Evolutionary conservation across 2,329 filamentous ascomycete species (phyloP).

Genomic region (Xylariaceae sp.): DNA sequence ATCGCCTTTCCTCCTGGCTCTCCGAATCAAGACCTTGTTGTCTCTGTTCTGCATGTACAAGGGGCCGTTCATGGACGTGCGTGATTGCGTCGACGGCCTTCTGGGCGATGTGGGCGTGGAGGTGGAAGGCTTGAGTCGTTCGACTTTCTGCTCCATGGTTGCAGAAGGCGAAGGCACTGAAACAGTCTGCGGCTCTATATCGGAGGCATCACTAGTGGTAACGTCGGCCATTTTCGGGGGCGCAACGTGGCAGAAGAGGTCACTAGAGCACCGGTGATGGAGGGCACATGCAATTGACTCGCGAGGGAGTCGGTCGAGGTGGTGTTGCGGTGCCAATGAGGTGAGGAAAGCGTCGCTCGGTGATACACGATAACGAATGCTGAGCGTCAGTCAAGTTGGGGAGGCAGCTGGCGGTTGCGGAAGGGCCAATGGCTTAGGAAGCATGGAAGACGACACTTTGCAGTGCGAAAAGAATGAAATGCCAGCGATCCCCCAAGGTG

Average conservation of each 20-base stretch:
- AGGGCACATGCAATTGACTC: no score
- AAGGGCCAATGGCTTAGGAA: no score
- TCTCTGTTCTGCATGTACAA: constrained; percentile 49
- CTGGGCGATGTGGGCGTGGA: constrained; percentile 17
- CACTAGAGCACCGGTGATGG: no score
- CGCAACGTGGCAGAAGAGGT: no score
- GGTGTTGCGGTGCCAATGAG: no score
- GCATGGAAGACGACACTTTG: no score
- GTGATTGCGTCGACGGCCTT: constrained; percentile 22
- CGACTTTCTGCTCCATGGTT: constrained; percentile 9
- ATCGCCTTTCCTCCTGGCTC: constrained; percentile 55
- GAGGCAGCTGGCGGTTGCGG: no score
- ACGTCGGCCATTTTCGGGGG: constrained; percentile 13
- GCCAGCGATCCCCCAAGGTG: no score
- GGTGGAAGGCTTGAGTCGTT: constrained; percentile 23
- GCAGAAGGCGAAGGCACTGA: no score
- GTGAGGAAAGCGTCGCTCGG: no score
- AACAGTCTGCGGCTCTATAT: constrained; percentile 10
- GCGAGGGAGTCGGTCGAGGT: no score
- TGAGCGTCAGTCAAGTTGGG: constrained; percentile 1
- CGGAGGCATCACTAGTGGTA: constrained; percentile 6
- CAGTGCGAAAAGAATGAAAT: no score
- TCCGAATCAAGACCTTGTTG: constrained; percentile 47
- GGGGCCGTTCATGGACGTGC: constrained; percentile 45
- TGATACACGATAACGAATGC: constrained; percentile 12